These are phyloP conservation scores for Didymella glomerata DNA, from an alignment of 2,329 filamentous ascomycete species.

Conservation along the genomic window DNA sequence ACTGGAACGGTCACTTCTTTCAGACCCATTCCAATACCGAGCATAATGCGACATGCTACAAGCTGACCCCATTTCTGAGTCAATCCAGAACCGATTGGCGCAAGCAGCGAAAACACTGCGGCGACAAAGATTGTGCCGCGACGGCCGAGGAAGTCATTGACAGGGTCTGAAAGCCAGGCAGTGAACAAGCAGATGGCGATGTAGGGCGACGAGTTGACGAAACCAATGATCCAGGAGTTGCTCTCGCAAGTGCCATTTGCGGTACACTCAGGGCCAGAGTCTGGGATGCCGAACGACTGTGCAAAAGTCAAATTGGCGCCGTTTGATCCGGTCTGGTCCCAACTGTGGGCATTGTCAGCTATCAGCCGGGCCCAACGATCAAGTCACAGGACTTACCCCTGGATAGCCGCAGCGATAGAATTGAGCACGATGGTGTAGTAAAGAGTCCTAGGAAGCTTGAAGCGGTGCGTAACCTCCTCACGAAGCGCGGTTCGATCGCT, in stretches of 20 bases:
- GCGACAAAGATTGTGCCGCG: conserved; percentile 48
- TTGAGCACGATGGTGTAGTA: conserved; percentile 73
- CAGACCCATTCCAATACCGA: conserved; percentile 56
- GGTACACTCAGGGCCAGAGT: conserved; percentile 33
- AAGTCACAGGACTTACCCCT: conserved; percentile 38
- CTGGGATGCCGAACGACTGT: conserved; percentile 41
- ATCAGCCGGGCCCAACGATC: not conserved
- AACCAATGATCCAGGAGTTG: conserved; percentile 48
- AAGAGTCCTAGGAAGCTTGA: conserved; percentile 63
- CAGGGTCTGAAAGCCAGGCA: conserved; percentile 42
- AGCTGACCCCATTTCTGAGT: conserved; percentile 53
- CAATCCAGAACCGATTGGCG: conserved; percentile 48
- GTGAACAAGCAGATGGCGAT: conserved; percentile 42
- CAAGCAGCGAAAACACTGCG: conserved; percentile 46
- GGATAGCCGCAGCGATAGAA: conserved; percentile 73
- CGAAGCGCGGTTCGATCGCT: conserved; percentile 66
- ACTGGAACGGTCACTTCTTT: conserved; percentile 57
- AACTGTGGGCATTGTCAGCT: conserved; percentile 49
- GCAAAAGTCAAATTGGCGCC: conserved; percentile 69
- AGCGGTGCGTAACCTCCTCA: conserved; percentile 71
- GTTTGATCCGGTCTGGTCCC: conserved; percentile 67
- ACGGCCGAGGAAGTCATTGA: conserved; percentile 44
- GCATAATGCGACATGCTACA: conserved; percentile 47
- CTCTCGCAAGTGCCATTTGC: conserved; percentile 39
- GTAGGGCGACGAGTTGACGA: conserved; percentile 44